Base-by-base conservation (phyloP, 768 basidiomycete species). In the Mrakia blollopis region DNA sequence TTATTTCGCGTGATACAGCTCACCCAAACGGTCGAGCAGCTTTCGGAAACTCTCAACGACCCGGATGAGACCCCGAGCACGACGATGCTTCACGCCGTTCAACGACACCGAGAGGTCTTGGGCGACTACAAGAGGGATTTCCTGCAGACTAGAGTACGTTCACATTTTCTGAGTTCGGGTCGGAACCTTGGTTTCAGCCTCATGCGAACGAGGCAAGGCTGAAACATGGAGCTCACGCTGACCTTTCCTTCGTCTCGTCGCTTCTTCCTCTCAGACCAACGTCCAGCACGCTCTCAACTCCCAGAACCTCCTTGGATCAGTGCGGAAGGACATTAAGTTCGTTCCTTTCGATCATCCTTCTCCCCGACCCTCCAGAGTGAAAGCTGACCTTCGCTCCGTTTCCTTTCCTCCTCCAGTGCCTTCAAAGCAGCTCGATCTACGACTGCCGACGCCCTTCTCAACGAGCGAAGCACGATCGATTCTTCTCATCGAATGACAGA, bases 401-500 rank as follows among this genome's bases (percentile, higher is more conserved):
- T 32, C 54, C 32, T 67, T 69, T n/a, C n/a, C 37, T 44, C 69
- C n/a, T 30, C 25, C 79, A 97, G 94, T 79, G 91, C 94, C 54
- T 95, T 95, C 85, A 94, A 94, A 83, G 81, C 84, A 7, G 81
- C 84, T 1, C 82, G 82, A 5, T 91, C 93, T 9, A 91, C 92
- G 25, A 88, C 91, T 21, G 89, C 92, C 1, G 97, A 98, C 80
- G 88, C 92, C 9, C 85, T 99, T 57, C 86, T 99, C 37, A 89
- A 90, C 32, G 97, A 99, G 84, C 88, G 97, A 63, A 88, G 91
- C 5, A 88, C 89, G 78, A 96, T 98, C 78, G 96, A 98, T 84
- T 92, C 89, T 79, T 93, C 92, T 32, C 95, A 98, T 85, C 86
- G 89, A 76, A 98, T 98, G 95, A 91, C 93, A 28, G 96, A 98